phyloP scores from a whole-genome alignment of 2,329 filamentous ascomycete species.

The Claviceps monticola region DNA sequence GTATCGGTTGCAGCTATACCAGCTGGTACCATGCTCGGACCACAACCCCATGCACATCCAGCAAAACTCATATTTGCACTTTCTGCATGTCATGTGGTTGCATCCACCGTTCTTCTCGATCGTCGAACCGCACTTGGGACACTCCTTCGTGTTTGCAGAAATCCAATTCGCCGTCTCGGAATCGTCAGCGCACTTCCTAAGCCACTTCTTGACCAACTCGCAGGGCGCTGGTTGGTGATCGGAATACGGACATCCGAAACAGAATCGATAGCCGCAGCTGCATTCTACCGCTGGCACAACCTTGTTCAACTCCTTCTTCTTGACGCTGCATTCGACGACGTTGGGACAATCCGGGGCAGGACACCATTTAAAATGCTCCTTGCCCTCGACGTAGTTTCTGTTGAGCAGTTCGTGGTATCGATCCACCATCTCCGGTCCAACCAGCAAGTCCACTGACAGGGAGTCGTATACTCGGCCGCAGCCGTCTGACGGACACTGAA shows the following conservation, averaged over 20 bases:
- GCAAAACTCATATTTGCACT: slow-evolving; percentile 94
- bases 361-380: slow-evolving; percentile 92
- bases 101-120: slow-evolving; percentile 98
- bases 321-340: slow-evolving; percentile 76
- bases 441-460: slow-evolving; percentile 68
- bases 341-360: slow-evolving; percentile 95
- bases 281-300: slow-evolving; percentile 87
- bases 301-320: slow-evolving; percentile 70
- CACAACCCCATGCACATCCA: slow-evolving; percentile 99
- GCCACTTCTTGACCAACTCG: slow-evolving; percentile 80
- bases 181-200: slow-evolving; percentile 97
- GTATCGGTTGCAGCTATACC: slow-evolving; percentile 98
- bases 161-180: slow-evolving; percentile 99
- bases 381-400: slow-evolving; percentile 93
- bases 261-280: slow-evolving; percentile 74
- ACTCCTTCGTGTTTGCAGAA: slow-evolving; percentile 96
- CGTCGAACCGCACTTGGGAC: slow-evolving; percentile 86
- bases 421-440: slow-evolving; percentile 38
- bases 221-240: slow-evolving; percentile 94
- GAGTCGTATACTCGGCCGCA: slow-evolving; percentile 89
- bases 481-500: slow-evolving; percentile 79
- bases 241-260: slow-evolving; percentile 79
- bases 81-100: slow-evolving; percentile 95
- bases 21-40: slow-evolving; percentile 96
- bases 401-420: slow-evolving; percentile 79